Base-by-base conservation (phyloP, 2,329 filamentous ascomycete genomes). In the Ophiostoma ulmi region DNA sequence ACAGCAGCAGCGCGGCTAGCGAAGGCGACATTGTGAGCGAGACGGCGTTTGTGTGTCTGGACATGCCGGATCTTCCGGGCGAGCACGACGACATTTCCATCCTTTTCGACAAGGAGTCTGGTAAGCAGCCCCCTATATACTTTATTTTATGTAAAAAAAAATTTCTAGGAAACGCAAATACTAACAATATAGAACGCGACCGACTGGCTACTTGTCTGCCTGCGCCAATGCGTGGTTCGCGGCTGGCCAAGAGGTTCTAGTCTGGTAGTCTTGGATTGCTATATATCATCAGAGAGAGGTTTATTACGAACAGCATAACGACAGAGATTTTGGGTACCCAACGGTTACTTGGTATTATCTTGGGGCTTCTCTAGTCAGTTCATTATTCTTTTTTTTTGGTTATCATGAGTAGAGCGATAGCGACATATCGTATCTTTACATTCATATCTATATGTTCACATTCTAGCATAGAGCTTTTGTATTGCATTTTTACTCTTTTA, bases 61-160 rank as follows among this genome's bases (percentile, higher is more conserved):
- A 97, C 79, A 87, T 93, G 79, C 90, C 93, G 22, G 93, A 97
- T 76, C 91, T 96, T 79, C 92, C 93, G 0, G 92, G 92, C 68
- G 94, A 97, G 81, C 93, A 97, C 80, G 94, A 97, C 78, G 94
- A 97, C 81, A 92, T 97, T 75, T 87, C 90, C 13, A 89, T 97
- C 76, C 80, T 90, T 72, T 97, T 97, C 82, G 93, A 97, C 74
- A 89, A 85, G 65, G 90, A 92, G 78, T 83, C 85, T 76, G 90
- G 91, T 93, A 80, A 83, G 90, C 31, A 31, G 3, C 31, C 31
- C 31, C 31, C 31, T 31, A 31, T 31, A 31, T 31, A 31, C 31
- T 31, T 31, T 31, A 31, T 31, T 4, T 31, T 31, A 4, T 3
- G 31, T 3, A 31, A 31, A 31, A 31, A 31, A n/a, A n/a, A 26